Conservation (phyloP, 805 yeast species). For the Wickerhamiella cacticola region DNA sequence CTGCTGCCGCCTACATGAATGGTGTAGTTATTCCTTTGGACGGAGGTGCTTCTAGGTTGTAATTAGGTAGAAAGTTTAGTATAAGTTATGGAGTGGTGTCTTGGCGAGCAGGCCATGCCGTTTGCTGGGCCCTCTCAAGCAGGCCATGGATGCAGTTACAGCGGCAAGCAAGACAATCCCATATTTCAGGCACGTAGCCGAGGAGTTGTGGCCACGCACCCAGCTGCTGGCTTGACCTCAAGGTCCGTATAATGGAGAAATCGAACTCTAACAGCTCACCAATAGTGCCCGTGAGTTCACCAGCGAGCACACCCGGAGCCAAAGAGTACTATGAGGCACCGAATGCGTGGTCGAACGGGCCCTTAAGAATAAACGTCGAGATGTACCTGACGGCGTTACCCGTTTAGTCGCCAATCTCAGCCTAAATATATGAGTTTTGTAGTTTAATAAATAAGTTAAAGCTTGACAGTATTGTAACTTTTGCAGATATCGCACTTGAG, state of each 20-base stretch:
- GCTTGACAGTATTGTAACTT: slow-evolving; percentile 58
- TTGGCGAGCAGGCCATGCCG: no score
- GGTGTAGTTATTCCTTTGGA: slow-evolving; percentile 59
- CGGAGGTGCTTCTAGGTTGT: slow-evolving; percentile 40
- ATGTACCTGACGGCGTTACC: no score
- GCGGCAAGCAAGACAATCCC: not conserved
- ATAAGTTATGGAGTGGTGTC: not conserved
- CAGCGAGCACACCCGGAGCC: no score
- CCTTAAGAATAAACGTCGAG: no score
- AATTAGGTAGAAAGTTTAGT: not conserved
- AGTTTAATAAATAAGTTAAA: slow-evolving; percentile 9
- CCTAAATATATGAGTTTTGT: no score
- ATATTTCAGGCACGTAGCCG: not conserved
- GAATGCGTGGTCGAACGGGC: no score
- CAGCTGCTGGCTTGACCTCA: not conserved
- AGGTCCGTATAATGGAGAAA: not conserved
- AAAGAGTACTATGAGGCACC: no score
- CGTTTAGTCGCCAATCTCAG: no score
- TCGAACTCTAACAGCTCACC: not conserved
- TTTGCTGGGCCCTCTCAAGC: no score
- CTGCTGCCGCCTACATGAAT: slow-evolving; percentile 48
- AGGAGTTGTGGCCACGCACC: not conserved
- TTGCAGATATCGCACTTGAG: slow-evolving; percentile 76
- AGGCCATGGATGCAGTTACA: not conserved
- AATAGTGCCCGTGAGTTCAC: not conserved